Conservation (phyloP, 164 flowering plant genomes). For the grape (Vitis vinifera) region DNA sequence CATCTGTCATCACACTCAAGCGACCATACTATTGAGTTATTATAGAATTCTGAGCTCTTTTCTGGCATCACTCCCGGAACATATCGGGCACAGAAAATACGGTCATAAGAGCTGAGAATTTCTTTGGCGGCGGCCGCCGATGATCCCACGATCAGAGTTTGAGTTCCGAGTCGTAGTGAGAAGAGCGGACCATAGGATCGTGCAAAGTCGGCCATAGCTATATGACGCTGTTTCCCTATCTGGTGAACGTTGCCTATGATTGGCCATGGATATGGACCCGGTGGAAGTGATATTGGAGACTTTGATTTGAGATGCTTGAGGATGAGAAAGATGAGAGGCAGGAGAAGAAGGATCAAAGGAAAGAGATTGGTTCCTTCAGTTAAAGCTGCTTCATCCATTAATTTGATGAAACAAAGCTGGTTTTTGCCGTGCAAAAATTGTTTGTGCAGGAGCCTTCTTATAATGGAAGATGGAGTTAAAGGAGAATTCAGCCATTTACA, state of each 20-base stretch:
- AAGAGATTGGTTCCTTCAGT: too few species aligned
- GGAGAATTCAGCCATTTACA: too few species aligned
- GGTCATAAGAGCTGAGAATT: constrained; percentile 17
- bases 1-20: constrained; percentile 32
- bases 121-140: constrained; percentile 15
- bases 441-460: too few species aligned
- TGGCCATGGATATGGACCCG: constrained; percentile 18
- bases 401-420: too few species aligned
- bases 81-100: constrained; percentile 1
- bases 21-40: constrained; percentile 18
- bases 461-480: too few species aligned
- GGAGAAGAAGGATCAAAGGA: not conserved
- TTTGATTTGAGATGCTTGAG: not conserved
- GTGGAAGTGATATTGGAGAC: constrained; percentile 4
- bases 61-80: not conserved
- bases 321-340: not conserved
- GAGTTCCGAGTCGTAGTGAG: constrained; percentile 10
- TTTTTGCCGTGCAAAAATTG: too few species aligned
- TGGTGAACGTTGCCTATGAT: constrained; percentile 15
- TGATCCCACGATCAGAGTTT: constrained; percentile 14
- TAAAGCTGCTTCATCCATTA: too few species aligned
- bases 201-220: constrained; percentile 11
- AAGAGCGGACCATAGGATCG: constrained; percentile 10
- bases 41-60: too few species aligned
- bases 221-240: constrained; percentile 2